Evolutionary conservation across 2,329 filamentous ascomycete genomes (phyloP).

Genomic region (Pestalotiopsis sp.): DNA sequence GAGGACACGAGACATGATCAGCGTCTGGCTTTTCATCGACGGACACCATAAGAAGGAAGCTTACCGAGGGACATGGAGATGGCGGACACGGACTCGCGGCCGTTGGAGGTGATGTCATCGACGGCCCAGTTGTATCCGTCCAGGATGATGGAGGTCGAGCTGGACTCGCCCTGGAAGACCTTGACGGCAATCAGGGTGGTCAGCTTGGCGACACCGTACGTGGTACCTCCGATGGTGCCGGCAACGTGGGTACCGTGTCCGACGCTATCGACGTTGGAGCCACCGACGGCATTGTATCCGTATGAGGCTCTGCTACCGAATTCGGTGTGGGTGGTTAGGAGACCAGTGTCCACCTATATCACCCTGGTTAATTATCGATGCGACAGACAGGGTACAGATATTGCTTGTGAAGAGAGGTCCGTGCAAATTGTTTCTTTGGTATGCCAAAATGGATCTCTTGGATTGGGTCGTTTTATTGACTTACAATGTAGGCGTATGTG

Average conservation of each 20-base stretch:
- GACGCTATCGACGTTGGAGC: conserved; percentile 13
- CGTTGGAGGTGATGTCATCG: conserved; percentile 43
- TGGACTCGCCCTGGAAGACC: conserved; percentile 30
- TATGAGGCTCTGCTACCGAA: conserved; percentile 10
- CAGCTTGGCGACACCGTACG: conserved; percentile 46
- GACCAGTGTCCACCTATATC: conserved; percentile 5
- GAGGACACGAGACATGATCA: not conserved
- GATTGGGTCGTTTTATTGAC: not conserved
- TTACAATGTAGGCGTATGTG: conserved; percentile 47
- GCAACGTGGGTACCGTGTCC: conserved; percentile 47
- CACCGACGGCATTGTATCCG: conserved; percentile 25
- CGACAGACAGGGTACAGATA: not conserved
- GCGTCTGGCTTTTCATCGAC: too few species aligned
- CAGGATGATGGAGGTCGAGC: conserved; percentile 26
- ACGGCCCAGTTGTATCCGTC: conserved; percentile 40
- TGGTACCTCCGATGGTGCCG: conserved; percentile 43
- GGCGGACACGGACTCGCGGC: conserved; percentile 42
- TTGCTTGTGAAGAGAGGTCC: not conserved
- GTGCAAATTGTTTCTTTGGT: not conserved
- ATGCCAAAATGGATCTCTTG: not conserved
- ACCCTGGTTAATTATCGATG: not conserved
- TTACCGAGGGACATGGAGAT: conserved; percentile 57
- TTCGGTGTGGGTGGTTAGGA: conserved; percentile 7
- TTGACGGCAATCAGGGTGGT: conserved; percentile 43
- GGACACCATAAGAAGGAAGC: conserved; percentile 23